Conservation (phyloP, 2,329 filamentous ascomycete species). For the Elsinoe batatas region DNA sequence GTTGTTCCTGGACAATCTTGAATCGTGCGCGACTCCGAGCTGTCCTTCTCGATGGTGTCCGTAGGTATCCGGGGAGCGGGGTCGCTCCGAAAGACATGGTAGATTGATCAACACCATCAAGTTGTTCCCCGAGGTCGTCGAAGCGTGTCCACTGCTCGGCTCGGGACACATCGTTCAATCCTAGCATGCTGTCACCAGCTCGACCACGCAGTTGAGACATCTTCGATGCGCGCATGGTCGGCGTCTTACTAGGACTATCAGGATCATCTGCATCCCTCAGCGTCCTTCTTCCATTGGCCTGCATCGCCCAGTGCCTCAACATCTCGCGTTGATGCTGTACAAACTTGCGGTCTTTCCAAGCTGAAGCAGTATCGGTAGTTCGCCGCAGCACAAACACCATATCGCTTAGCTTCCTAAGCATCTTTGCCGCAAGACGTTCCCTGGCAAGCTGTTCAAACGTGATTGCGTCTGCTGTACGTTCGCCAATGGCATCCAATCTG, state of each 20-base stretch:
- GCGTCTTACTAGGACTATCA: slow-evolving; percentile 12
- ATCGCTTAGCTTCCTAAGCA: slow-evolving; percentile 48
- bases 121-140: slow-evolving; percentile 20
- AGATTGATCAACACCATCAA: background rate
- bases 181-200: background rate
- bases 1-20: slow-evolving; percentile 12
- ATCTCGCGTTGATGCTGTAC: slow-evolving; percentile 47
- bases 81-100: slow-evolving; percentile 15
- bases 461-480: background rate
- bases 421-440: slow-evolving; percentile 26
- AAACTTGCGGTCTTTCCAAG: slow-evolving; percentile 43
- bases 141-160: slow-evolving; percentile 32
- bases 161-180: slow-evolving; percentile 23
- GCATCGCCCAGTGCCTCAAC: slow-evolving; percentile 46
- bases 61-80: slow-evolving; percentile 32
- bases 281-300: slow-evolving; percentile 26
- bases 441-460: slow-evolving; percentile 34
- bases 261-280: slow-evolving; percentile 16
- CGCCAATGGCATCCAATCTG: slow-evolving; percentile 19
- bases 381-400: slow-evolving; percentile 46
- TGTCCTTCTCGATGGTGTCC: slow-evolving; percentile 37
- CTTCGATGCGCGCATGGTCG: background rate
- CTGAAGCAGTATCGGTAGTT: slow-evolving; percentile 42
- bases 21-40: slow-evolving; percentile 26
- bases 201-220: background rate